Percentiles rank a stretch among this genome's conserved stretches.
These are phyloP conservation scores for Salinomyces thailandicus DNA, from an alignment of 2,329 filamentous ascomycete species.

Conservation along the genomic window DNA sequence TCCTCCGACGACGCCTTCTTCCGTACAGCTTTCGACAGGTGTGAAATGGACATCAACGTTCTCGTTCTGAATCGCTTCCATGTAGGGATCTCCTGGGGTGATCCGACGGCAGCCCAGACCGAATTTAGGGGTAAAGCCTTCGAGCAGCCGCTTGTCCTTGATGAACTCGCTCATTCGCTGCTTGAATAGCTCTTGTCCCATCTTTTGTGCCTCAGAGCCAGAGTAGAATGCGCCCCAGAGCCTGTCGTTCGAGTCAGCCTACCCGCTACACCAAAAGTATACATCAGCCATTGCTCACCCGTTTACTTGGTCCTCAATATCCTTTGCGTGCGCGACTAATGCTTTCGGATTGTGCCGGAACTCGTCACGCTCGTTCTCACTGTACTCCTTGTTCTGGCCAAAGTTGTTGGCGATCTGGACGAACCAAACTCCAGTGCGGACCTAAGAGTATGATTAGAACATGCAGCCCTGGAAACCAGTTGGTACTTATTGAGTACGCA, in stretches of 20 bases:
- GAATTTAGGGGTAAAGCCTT: constrained; percentile 39
- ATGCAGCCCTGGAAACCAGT: no score
- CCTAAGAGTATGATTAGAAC: no score
- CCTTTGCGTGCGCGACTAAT: constrained; percentile 36
- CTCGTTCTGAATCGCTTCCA: constrained; percentile 39
- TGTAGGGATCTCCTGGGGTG: constrained; percentile 42
- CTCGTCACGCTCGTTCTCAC: constrained; percentile 30
- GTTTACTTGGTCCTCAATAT: constrained; percentile 37
- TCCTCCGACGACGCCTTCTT: constrained; percentile 35
- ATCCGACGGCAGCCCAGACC: constrained; percentile 38
- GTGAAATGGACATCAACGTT: constrained; percentile 44
- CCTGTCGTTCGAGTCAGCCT: no score
- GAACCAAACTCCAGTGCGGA: constrained; percentile 37
- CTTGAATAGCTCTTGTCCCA: constrained; percentile 29
- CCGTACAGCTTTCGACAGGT: constrained; percentile 35
- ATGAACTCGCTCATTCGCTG: constrained; percentile 41
- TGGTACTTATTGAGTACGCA: neutral
- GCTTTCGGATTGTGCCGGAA: constrained; percentile 34
- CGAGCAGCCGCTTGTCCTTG: constrained; percentile 40
- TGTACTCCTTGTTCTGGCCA: constrained; percentile 37
- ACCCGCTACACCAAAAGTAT: no score
- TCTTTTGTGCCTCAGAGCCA: constrained; percentile 31
- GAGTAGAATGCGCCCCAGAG: constrained; percentile 40
- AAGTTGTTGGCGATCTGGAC: constrained; percentile 37
- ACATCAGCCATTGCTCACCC: no score